These are phyloP conservation scores for Thymus mandschuricus DNA, from an alignment of 257 asterid genomes.

Conservation along the genomic window DNA sequence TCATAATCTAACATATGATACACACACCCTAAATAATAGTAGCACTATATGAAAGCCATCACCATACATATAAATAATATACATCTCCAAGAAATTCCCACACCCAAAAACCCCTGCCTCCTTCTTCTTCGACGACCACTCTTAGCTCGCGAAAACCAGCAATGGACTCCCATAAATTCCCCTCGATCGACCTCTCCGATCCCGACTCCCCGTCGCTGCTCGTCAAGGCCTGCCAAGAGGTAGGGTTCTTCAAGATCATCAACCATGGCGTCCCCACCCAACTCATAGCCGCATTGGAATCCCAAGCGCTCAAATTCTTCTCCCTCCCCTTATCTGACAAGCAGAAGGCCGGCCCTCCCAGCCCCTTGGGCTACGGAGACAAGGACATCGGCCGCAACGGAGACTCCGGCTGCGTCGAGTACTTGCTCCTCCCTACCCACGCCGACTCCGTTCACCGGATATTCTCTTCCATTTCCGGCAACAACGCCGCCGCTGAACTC, in stretches of 20 bases:
- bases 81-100: too few species aligned
- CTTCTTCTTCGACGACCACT: too few species aligned
- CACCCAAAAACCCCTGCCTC: too few species aligned
- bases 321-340: conserved; percentile 57
- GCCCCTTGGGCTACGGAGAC: conserved; percentile 78
- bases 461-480: conserved; percentile 53
- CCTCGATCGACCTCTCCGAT: conserved; percentile 72
- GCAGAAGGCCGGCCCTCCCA: conserved; percentile 60
- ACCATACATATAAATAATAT: too few species aligned
- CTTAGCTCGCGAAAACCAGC: conserved; percentile 24
- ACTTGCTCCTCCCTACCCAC: conserved; percentile 57
- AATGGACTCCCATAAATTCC: conserved; percentile 41
- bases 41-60: too few species aligned
- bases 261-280: conserved; percentile 69
- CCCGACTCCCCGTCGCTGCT: conserved; percentile 65
- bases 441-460: conserved; percentile 43
- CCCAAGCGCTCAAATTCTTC: conserved; percentile 68
- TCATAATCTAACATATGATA: too few species aligned
- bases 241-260: conserved; percentile 75
- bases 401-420: conserved; percentile 75
- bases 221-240: conserved; percentile 77
- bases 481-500: conserved; percentile 40
- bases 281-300: conserved; percentile 54
- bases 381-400: conserved; percentile 65
- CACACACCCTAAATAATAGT: too few species aligned